A percentile compares a stretch with the other conserved stretches of the same genome.
These are phyloP conservation scores for Carex pumila DNA, from an alignment of 176 grass and related monocot species.

Conservation along the genomic window DNA sequence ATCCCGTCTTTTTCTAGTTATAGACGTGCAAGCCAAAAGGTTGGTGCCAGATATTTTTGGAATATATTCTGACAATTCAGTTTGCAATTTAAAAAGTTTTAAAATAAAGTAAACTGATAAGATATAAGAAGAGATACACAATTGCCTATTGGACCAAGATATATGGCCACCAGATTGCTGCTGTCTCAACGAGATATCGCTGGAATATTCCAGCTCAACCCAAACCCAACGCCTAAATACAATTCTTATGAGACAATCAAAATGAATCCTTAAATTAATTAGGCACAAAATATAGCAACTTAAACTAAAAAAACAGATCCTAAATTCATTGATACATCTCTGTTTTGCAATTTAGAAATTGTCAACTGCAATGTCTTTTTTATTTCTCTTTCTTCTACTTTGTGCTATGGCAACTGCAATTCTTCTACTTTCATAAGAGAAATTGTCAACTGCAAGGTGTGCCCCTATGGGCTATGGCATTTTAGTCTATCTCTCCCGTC, in stretches of 20 bases:
- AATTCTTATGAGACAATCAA: too few relatives aligned
- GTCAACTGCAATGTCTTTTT: not conserved
- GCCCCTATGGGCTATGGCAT: not conserved
- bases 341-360: not conserved
- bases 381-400: not conserved
- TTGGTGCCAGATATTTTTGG: not conserved
- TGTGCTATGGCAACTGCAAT: too few relatives aligned
- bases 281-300: too few relatives aligned
- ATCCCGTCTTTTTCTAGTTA: not conserved
- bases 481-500: too few relatives aligned
- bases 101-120: not conserved
- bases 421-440: not conserved
- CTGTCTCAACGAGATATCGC: slow-evolving; percentile 65
- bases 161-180: slow-evolving; percentile 92
- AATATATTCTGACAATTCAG: too few relatives aligned
- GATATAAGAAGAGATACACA: not conserved
- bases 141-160: slow-evolving; percentile 50
- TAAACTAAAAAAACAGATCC: too few relatives aligned
- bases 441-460: not conserved
- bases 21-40: not conserved
- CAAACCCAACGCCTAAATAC: too few relatives aligned
- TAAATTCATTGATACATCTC: too few relatives aligned
- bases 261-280: too few relatives aligned
- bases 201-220: too few relatives aligned
- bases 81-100: not conserved